Percentiles rank a stretch among this genome's conserved stretches.
phyloP scores from a whole-genome alignment of 1,284 basidiomycete genomes.

The Tilletia horrida region DNA sequence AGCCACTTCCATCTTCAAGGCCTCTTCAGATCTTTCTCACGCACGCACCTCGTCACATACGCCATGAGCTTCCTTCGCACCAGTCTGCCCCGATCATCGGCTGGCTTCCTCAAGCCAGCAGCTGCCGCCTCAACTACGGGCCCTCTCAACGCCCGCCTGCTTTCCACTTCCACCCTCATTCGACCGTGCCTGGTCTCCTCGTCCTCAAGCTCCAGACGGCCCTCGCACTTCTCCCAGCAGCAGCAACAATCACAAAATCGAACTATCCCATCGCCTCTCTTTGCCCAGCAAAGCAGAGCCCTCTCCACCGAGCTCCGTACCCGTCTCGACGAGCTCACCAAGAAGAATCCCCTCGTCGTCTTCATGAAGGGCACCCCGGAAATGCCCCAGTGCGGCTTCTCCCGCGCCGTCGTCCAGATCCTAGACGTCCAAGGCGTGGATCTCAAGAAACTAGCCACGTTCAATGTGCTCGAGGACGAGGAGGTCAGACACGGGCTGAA shows the following conservation, averaged over 20 bases:
- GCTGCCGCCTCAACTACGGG: too few species aligned
- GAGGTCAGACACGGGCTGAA: conserved; percentile 83
- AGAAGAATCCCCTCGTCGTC: conserved; percentile 72
- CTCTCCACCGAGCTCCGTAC: conserved; percentile 58
- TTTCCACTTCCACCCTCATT: background rate
- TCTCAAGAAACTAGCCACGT: conserved; percentile 60
- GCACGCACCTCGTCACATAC: background rate
- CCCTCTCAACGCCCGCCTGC: background rate
- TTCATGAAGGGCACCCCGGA: conserved; percentile 88
- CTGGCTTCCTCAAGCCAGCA: too few species aligned
- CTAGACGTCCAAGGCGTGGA: conserved; percentile 83
- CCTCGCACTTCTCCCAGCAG: background rate
- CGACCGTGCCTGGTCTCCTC: background rate
- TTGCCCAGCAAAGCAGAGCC: background rate
- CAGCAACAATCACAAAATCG: background rate
- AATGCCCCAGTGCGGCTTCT: conserved; percentile 79
- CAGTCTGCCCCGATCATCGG: background rate
- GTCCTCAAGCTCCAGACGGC: background rate
- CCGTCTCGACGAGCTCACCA: conserved; percentile 61
- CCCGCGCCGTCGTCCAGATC: conserved; percentile 84
- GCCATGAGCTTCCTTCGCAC: conserved; percentile 8
- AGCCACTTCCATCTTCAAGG: too few species aligned
- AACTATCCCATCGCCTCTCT: conserved; percentile 4
- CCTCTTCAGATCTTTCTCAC: too few species aligned
- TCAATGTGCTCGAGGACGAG: conserved; percentile 81